Conservation (phyloP, 176 grass and related monocot species). For the Carex parvula region DNA sequence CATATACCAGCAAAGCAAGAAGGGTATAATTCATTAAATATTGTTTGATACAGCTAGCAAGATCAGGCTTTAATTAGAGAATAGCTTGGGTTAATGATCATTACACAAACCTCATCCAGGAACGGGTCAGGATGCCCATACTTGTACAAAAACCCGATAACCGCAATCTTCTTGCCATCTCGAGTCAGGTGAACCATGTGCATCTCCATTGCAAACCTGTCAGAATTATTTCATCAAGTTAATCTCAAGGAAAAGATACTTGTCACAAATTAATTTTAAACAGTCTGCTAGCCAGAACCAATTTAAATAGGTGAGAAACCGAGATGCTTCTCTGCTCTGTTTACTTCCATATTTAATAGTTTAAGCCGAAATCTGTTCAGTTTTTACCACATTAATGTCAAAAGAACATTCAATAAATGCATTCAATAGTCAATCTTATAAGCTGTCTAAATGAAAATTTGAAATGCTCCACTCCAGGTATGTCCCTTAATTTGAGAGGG, state of each 20-base stretch:
- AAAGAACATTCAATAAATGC: background rate
- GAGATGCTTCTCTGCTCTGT: background rate
- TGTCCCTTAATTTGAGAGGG: too few species aligned
- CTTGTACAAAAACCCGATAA: slow-evolving; percentile 53
- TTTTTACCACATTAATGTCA: background rate
- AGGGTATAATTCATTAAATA: background rate
- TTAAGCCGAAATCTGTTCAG: background rate
- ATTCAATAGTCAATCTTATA: slow-evolving; percentile 4
- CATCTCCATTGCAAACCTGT: slow-evolving; percentile 53
- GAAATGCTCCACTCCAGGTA: too few species aligned
- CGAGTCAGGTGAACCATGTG: slow-evolving; percentile 61
- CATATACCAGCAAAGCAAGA: background rate
- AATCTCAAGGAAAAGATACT: background rate
- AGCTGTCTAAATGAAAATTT: too few species aligned
- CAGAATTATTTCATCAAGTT: background rate
- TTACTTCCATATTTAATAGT: background rate
- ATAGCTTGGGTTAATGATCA: background rate
- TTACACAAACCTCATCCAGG: slow-evolving; percentile 34
- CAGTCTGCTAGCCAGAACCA: background rate
- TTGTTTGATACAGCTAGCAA: background rate
- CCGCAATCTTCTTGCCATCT: slow-evolving; percentile 26
- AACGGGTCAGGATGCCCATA: slow-evolving; percentile 37
- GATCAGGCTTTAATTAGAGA: background rate
- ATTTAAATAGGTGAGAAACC: background rate
- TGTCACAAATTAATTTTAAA: background rate